Base-by-base conservation (phyloP, 1,284 basidiomycete species). In the Fomes fomentarius region DNA sequence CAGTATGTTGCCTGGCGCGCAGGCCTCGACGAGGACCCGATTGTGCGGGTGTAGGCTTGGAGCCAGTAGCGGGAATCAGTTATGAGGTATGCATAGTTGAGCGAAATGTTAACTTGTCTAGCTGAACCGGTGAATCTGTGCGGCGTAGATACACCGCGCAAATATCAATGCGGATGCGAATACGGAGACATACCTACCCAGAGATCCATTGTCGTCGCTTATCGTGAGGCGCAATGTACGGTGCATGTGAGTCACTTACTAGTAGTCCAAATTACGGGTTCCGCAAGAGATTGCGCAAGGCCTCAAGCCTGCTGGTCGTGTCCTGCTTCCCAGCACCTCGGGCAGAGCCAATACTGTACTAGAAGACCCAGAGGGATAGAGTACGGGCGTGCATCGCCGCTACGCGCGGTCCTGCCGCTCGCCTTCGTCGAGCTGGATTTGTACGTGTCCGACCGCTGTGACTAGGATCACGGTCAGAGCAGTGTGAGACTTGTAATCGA, bases 51-150 rank as follows among this genome's bases (percentile, higher is more conserved):
- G 91, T 15, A 94, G 6, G 94, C 94, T 72, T 95, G 93, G 1
- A 89, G 69, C 88, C 93, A 96, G 70, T 97, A 97, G 25, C 94
- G 82, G 24, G 93, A 92, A 71, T 98, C 94, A 17, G 88, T 89
- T 60, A 96, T 81, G 25, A 97, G 78, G 62, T 89, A 89, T 3
- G 87, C 87, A 2, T 77, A 73, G 1, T 78, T 78, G 62, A 76
- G 76, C 1, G 89, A 87, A 21, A 96, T 74, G 39, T 97, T 78
- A 5, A 91, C 94, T 46, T 86, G 82, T 7, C 94, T 95, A 3
- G 90, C 87, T n/a, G 88, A 87, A 11, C 95, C 95, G 17, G 84
- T 83, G 70, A 97, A 97, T 17, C 91, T 93, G 28, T 30, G n/a
- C n/a, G 34, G 33, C 47, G 35, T 24, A 3, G 25, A 12, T 15